Percentiles rank a stretch among this genome's conserved stretches.
Conservation (phyloP, 768 basidiomycete genomes). For the Lentinula sp. region DNA sequence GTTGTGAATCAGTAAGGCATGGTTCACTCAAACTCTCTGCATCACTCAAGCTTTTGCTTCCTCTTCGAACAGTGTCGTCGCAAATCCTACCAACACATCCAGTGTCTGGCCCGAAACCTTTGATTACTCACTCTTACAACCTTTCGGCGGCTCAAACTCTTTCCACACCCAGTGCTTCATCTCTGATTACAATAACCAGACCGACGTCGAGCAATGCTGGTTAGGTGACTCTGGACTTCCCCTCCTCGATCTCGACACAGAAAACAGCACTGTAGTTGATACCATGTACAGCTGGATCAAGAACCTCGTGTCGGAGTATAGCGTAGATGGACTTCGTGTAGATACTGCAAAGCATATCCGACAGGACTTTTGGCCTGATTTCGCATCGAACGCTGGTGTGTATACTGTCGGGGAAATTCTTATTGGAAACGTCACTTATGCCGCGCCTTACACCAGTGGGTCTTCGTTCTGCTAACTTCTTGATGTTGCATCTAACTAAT, state of each 20-base stretch:
- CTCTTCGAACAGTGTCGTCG: conserved; percentile 12
- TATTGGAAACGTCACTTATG: conserved; percentile 20
- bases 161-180: conserved; percentile 68
- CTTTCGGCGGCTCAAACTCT: conserved; percentile 19
- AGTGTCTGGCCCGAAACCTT: conserved; percentile 15
- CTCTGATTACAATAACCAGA: conserved; percentile 53
- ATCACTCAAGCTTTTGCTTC: not conserved
- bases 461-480: not conserved
- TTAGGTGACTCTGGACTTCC: conserved; percentile 60
- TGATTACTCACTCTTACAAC: conserved; percentile 22
- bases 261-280: conserved; percentile 46
- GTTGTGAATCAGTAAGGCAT: conserved; percentile 67
- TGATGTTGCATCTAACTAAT: not conserved
- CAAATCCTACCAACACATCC: conserved; percentile 9
- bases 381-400: conserved; percentile 55
- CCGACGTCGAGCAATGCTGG: conserved; percentile 63
- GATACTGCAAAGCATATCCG: conserved; percentile 60
- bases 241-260: conserved; percentile 70
- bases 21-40: not conserved
- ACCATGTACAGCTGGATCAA: conserved; percentile 58
- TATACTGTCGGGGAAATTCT: conserved; percentile 63
- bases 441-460: conserved; percentile 31
- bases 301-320: conserved; percentile 47
- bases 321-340: conserved; percentile 66
- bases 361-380: conserved; percentile 61